Base-by-base conservation (phyloP, 257 asterid genomes). In the Salvia splendens region DNA sequence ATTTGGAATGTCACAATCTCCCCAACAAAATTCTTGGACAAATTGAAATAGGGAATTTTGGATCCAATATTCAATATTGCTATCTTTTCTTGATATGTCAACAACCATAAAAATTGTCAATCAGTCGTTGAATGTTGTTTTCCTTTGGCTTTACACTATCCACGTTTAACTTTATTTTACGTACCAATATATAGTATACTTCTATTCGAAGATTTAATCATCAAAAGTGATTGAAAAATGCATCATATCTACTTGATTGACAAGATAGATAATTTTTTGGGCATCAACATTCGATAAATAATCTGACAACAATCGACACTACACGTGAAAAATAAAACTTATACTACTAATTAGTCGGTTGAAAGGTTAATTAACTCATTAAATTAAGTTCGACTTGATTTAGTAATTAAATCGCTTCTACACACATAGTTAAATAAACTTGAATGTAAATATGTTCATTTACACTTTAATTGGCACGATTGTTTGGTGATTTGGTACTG, bases 131-230 rank as follows among this genome's bases (percentile, higher is more conserved):
- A 55, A 68, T 52, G 24, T 4, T 64, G 75, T 75, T 65, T 69
- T 69, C 63, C 58, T 36, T 75, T 17, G 15, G 12, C 60, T 69
- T 69, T 64, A 38, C 72, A 75, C 64, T 40, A 60, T 66, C 65
- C 59, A 15, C 20, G 10, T 12, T 30, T 20, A 49, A 17, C 5
- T 53, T 3, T 51, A 24, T 53, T 35, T 24, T 3, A 3, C 35
- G 14, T 53, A 49, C 50, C 36, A 24, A 46, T 42, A 12, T 61
- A 40, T 12, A 17, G 12, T 5, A 63, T 55, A 15, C 79, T 69
- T 75, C 12, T 4, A 57, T 58, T 59, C 48, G 52, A 70, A 65
- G 76, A 65, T 65, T 58, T 4, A 42, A 58, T 52, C 46, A 75
- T 69, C 3, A 63, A 56, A 36, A 50, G 24, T 30, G 40, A 12